These are phyloP conservation scores for Arthroderma sp. DNA, from an alignment of 2,329 filamentous ascomycete genomes.

Conservation along the genomic window DNA sequence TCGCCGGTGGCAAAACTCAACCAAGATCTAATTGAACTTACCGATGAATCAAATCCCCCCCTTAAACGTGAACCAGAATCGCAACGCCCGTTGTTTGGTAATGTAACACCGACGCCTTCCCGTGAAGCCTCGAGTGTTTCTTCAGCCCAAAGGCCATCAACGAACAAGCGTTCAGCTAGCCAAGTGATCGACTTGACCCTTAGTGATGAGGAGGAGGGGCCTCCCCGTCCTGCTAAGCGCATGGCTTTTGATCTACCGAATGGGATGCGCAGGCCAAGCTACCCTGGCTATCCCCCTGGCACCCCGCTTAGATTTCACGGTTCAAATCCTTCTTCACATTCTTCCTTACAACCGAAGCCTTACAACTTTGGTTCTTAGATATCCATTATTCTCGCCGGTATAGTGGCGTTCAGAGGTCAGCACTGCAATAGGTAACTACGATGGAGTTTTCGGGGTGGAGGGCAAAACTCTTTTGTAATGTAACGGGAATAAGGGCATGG, in stretches of 20 bases:
- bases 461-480: too few species aligned
- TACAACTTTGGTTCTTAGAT: background rate
- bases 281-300: background rate
- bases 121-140: slow-evolving; percentile 27
- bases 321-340: background rate
- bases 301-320: background rate
- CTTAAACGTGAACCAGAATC: slow-evolving; percentile 26
- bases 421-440: too few species aligned
- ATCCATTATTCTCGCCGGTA: too few species aligned
- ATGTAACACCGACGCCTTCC: slow-evolving; percentile 21
- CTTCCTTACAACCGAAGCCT: slow-evolving; percentile 1
- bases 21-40: slow-evolving; percentile 40
- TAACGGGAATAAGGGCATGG: too few species aligned
- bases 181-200: slow-evolving; percentile 43
- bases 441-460: too few species aligned
- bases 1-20: slow-evolving; percentile 35
- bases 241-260: slow-evolving; percentile 15
- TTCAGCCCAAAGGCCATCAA: slow-evolving; percentile 22
- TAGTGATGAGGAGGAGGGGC: slow-evolving; percentile 38
- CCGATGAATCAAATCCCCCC: slow-evolving; percentile 20
- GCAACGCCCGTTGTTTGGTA: slow-evolving; percentile 10
- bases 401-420: too few species aligned
- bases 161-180: slow-evolving; percentile 34
- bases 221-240: slow-evolving; percentile 24
- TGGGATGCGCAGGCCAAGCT: slow-evolving; percentile 7